Percentiles rank a stretch among this genome's conserved stretches.
Evolutionary conservation across 78 protist genomes (phyloP).

Genomic region (Tieghemostelium lacteum): DNA sequence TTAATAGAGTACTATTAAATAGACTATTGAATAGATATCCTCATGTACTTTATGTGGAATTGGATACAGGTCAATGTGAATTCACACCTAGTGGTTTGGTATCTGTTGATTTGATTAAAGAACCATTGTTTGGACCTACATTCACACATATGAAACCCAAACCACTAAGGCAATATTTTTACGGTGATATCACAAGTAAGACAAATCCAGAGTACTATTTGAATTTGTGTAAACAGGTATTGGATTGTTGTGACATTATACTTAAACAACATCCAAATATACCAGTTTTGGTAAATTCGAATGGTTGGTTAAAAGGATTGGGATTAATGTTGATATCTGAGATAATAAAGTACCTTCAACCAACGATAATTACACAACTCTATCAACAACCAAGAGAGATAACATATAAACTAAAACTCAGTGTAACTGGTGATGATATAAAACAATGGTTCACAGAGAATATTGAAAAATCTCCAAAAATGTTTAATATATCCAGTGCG

Average conservation of each 20-base stretch:
- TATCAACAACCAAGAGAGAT: background rate
- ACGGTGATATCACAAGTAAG: slow-evolving; percentile 43
- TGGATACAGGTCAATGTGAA: slow-evolving; percentile 69
- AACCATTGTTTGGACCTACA: slow-evolving; percentile 72
- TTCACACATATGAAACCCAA: slow-evolving; percentile 30
- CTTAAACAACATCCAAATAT: slow-evolving; percentile 10
- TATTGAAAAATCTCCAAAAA: too few relatives aligned
- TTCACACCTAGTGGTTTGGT: slow-evolving; percentile 62
- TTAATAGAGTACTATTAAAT: slow-evolving; percentile 56
- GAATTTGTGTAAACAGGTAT: background rate
- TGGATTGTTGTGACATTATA: slow-evolving; percentile 9
- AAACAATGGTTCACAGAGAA: background rate
- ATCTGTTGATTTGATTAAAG: slow-evolving; percentile 25
- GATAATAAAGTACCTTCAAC: slow-evolving; percentile 24
- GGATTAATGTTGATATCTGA: slow-evolving; percentile 19
- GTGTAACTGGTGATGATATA: background rate
- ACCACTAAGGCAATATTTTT: slow-evolving; percentile 36
- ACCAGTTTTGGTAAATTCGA: slow-evolving; percentile 44
- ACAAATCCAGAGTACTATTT: slow-evolving; percentile 59
- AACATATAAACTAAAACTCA: background rate
- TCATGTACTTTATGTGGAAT: slow-evolving; percentile 31
- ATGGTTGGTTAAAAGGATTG: slow-evolving; percentile 56
- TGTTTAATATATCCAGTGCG: background rate
- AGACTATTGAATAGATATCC: background rate
- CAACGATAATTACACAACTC: slow-evolving; percentile 8